Conservation (phyloP, 495 filamentous ascomycete genomes). For the Talaromyces proteolyticus region DNA sequence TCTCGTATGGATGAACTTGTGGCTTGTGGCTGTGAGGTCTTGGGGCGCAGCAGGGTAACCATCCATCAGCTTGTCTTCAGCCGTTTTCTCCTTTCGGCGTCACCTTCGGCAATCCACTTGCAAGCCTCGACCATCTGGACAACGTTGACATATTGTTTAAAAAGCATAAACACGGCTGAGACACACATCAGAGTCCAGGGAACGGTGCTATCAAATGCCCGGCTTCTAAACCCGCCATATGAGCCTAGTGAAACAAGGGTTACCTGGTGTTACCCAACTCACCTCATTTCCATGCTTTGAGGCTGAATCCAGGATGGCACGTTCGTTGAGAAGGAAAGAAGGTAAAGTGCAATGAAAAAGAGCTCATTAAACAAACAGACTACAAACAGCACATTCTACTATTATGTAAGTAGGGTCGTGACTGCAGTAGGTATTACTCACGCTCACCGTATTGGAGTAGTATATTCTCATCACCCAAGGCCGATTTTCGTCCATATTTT, state of each 20-base stretch:
- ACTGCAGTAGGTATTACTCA: slow-evolving; percentile 1
- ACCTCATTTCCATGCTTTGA: too few relatives aligned
- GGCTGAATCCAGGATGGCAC: slow-evolving; percentile 62
- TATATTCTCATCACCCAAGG: slow-evolving; percentile 70
- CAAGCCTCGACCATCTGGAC: slow-evolving; percentile 79
- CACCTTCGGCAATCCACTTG: slow-evolving; percentile 75
- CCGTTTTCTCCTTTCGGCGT: slow-evolving; percentile 33
- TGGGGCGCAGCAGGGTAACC: too few relatives aligned
- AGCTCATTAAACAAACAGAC: slow-evolving; percentile 74
- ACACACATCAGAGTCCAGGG: slow-evolving; percentile 69
- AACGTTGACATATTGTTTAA: slow-evolving; percentile 78
- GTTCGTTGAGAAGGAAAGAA: slow-evolving; percentile 76
- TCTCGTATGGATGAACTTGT: too few relatives aligned
- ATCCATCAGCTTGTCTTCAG: too few relatives aligned
- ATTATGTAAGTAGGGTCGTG: not conserved
- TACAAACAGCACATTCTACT: slow-evolving; percentile 69
- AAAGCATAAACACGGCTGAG: slow-evolving; percentile 65
- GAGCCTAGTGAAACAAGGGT: too few relatives aligned
- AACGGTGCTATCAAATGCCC: slow-evolving; percentile 50
- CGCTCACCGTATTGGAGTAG: slow-evolving; percentile 76
- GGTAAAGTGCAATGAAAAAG: slow-evolving; percentile 85
- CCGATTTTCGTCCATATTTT: slow-evolving; percentile 70
- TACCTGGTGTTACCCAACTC: too few relatives aligned
- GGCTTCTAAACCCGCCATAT: slow-evolving; percentile 35
- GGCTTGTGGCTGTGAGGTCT: too few relatives aligned